Conservation (phyloP, 345 rosid genomes). For the Garcia nutans region DNA sequence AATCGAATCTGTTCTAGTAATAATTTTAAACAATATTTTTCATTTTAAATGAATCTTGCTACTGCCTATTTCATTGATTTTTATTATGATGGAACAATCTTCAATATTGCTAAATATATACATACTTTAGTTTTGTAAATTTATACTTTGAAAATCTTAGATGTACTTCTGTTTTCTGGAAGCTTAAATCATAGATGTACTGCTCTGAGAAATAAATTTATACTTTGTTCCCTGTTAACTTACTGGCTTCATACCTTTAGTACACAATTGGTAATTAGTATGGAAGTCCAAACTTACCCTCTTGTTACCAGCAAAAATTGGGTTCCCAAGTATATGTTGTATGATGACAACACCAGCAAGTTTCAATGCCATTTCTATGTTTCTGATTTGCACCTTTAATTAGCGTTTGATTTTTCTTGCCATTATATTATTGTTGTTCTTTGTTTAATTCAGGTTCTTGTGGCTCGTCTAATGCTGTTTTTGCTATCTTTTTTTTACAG, state of each 20-base stretch:
- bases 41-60: background rate
- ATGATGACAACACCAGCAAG: background rate
- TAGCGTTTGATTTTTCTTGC: background rate
- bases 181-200: background rate
- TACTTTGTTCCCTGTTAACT: background rate
- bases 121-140: no score
- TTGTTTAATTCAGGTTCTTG: background rate
- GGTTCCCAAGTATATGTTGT: background rate
- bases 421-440: background rate
- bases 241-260: background rate
- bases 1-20: no score
- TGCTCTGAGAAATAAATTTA: background rate
- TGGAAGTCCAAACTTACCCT: background rate
- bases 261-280: background rate
- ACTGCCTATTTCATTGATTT: background rate
- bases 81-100: background rate
- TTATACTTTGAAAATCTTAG: no score
- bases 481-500: conserved; percentile 37
- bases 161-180: background rate
- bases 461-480: background rate
- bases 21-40: no score
- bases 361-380: background rate
- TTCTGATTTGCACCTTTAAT: background rate
- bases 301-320: background rate
- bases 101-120: no score